Conservation (phyloP, 495 filamentous ascomycete species). For the Neurospora sp. region DNA sequence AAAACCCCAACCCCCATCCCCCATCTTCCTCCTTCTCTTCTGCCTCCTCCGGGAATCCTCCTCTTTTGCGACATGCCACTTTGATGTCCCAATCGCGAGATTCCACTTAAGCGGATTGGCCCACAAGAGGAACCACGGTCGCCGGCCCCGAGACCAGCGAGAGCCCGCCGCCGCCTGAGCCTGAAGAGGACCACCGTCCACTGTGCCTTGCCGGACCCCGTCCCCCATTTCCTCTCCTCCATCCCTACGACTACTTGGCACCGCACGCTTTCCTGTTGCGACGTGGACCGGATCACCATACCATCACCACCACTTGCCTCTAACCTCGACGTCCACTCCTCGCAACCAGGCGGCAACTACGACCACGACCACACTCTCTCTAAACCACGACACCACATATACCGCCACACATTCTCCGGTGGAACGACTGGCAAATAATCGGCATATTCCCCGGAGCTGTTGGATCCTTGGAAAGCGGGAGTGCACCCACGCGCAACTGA, state of each 20-base stretch:
- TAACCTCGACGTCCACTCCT: neutral
- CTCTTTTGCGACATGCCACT: slow-evolving; percentile 25
- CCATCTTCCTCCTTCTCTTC: slow-evolving; percentile 12
- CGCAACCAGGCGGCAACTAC: neutral
- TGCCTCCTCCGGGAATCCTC: slow-evolving; percentile 12
- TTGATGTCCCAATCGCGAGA: slow-evolving; percentile 22
- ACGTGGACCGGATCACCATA: neutral
- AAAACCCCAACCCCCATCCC: slow-evolving; percentile 27
- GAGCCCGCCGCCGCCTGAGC: neutral
- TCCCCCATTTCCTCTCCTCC: neutral
- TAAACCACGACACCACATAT: neutral
- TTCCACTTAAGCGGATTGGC: slow-evolving; percentile 18
- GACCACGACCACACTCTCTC: neutral
- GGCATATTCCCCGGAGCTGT: neutral
- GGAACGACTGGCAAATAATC: neutral
- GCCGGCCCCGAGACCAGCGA: slow-evolving; percentile 1
- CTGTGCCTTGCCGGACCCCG: neutral
- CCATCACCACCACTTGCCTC: neutral
- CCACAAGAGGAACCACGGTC: slow-evolving; percentile 1
- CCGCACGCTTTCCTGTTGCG: neutral
- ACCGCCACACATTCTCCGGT: neutral
- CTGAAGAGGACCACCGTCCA: neutral
- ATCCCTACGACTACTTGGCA: neutral
- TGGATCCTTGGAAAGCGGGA: neutral
- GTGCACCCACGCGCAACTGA: neutral